Conservation (phyloP, 139 green algal genomes). For the Coelastrella sp. region DNA sequence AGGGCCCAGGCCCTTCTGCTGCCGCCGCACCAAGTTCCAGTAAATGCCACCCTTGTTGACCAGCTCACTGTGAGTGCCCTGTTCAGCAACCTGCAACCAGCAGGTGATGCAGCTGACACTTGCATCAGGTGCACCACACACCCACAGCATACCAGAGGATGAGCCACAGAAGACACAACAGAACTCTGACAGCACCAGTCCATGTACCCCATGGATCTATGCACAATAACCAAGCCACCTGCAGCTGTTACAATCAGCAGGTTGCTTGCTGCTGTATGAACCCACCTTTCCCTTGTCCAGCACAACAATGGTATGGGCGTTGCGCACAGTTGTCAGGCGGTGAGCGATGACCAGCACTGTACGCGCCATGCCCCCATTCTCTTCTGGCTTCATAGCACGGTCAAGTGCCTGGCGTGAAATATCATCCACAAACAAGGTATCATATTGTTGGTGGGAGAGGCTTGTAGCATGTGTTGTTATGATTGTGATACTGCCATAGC, state of each 20-base stretch:
- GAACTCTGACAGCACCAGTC: not conserved
- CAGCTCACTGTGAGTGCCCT: conserved; percentile 75
- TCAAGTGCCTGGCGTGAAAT: conserved; percentile 75
- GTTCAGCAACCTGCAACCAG: conserved; percentile 68
- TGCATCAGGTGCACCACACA: not conserved
- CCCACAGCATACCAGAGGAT: not conserved
- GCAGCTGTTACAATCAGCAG: too few species aligned
- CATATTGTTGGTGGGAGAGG: not conserved
- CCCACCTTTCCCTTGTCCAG: conserved; percentile 76
- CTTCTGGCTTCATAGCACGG: conserved; percentile 56
- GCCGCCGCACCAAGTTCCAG: conserved; percentile 71
- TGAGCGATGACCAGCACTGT: conserved; percentile 87
- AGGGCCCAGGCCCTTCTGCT: conserved; percentile 60
- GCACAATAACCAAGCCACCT: not conserved
- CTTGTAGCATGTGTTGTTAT: not conserved
- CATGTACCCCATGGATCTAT: not conserved
- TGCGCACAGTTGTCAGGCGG: conserved; percentile 81
- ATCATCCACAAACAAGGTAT: not conserved
- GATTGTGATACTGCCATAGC: not conserved
- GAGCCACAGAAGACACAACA: not conserved
- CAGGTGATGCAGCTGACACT: not conserved
- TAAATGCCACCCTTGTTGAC: conserved; percentile 69
- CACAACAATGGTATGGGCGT: conserved; percentile 81
- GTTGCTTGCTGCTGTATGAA: too few species aligned
- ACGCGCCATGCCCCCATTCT: conserved; percentile 37